These are phyloP conservation scores for Pleomassaria siparia DNA, from an alignment of 2,329 filamentous ascomycete species.

Conservation along the genomic window DNA sequence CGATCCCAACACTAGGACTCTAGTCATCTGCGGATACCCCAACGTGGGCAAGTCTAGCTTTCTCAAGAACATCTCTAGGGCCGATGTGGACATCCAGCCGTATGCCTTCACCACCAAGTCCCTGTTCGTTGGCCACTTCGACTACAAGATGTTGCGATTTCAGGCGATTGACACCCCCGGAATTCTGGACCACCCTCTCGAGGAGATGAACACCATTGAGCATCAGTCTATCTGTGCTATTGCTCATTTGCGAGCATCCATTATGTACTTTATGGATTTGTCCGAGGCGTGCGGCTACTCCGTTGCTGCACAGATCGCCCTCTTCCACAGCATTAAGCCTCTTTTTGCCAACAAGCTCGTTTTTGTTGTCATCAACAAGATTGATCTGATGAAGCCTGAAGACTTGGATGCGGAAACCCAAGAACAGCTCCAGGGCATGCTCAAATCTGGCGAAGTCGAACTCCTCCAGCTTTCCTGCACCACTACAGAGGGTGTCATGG, in stretches of 20 bases:
- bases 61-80: conserved; percentile 84
- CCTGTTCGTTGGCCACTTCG: conserved; percentile 95
- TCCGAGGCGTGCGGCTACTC: conserved; percentile 97
- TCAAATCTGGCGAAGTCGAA: conserved; percentile 88
- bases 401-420: conserved; percentile 80
- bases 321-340: conserved; percentile 96
- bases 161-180: conserved; percentile 98
- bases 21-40: conserved; percentile 95
- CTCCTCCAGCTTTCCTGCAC: conserved; percentile 92
- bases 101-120: conserved; percentile 99
- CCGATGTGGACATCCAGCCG: conserved; percentile 95
- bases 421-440: conserved; percentile 73
- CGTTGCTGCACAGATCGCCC: conserved; percentile 85
- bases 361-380: conserved; percentile 97
- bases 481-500: conserved; percentile 89
- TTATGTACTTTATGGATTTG: conserved; percentile 97
- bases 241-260: conserved; percentile 90
- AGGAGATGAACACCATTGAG: conserved; percentile 99
- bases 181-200: conserved; percentile 93
- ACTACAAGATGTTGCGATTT: conserved; percentile 88
- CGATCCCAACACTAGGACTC: conserved; percentile 93
- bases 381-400: conserved; percentile 84
- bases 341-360: conserved; percentile 97
- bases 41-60: conserved; percentile 94
- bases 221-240: conserved; percentile 99